These are phyloP conservation scores for Neurospora sp. DNA, from an alignment of 495 filamentous ascomycete genomes.

Conservation along the genomic window DNA sequence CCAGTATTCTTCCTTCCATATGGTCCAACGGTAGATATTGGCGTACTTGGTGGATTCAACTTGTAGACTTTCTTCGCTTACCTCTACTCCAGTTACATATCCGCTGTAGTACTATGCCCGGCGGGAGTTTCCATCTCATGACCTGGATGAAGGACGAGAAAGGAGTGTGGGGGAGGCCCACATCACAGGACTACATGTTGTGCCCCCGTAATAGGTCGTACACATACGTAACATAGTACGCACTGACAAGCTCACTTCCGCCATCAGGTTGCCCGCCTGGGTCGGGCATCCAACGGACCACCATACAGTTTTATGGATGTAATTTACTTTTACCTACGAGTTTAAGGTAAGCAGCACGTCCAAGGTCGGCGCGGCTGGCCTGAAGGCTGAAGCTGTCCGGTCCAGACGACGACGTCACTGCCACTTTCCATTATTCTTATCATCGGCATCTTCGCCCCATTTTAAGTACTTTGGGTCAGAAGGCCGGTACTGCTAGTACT, in stretches of 20 bases:
- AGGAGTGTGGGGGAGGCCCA: neutral
- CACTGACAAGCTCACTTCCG: neutral
- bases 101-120: neutral
- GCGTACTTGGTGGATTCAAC: neutral
- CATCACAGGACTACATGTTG: neutral
- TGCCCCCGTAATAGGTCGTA: neutral
- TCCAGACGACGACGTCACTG: neutral
- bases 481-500: neutral
- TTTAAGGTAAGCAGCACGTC: neutral
- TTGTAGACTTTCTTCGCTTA: neutral
- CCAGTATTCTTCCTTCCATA: neutral
- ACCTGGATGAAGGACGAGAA: neutral
- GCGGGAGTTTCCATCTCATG: neutral
- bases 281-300: too few relatives aligned
- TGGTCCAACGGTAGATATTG: neutral
- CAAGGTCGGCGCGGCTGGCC: neutral
- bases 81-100: too few relatives aligned
- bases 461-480: neutral
- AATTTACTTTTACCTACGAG: neutral
- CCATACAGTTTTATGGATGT: neutral
- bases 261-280: neutral
- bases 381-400: neutral
- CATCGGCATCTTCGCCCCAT: neutral
- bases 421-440: neutral
- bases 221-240: neutral